Base-by-base conservation (phyloP, 163 green algal species). In the Volvox carteri region DNA sequence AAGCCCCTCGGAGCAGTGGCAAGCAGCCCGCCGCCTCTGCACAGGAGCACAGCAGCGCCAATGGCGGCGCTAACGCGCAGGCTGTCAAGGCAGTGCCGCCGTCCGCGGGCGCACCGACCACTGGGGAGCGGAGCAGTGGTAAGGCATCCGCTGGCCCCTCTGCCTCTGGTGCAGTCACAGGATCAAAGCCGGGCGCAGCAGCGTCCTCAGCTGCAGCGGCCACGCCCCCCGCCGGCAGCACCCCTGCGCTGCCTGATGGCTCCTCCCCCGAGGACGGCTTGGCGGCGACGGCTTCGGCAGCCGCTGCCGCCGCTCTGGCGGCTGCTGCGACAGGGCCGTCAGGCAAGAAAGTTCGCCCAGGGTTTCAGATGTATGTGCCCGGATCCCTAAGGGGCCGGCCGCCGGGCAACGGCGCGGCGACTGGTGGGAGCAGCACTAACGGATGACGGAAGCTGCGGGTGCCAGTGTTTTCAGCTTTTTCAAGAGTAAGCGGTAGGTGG, bases 291-390 rank as follows among this genome's bases (percentile, higher is more conserved):
- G 84, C 70, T 0, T 70, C 68, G 2, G 84, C 84, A 23, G 84
- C 68, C 0, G 84, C 68, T 0, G 70, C 84, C 21, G 84, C 68
- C 3, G 84, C 84, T 5, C 23, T 75, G 25, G 70, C 68, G 9
- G 84, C 68, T 0, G 84, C 84, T 14, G 39, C 68, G 6, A 48
- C 68, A 68, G 50, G 46, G 65, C 81, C 33, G 12, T 42, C 46
- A 12, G 60, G 60, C 58, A 81, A 83, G 25, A 75, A 80, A 68
- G 79, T 92, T 2, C 88, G 88, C 11, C 74, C 81, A 11, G 88
- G 88, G 46, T 92, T 92, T 62, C 80, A 89, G 73, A 81, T 86
- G 74, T 92, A 92, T 23, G 85, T 90, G 46, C 85, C 85, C 5
- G 84, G 84, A 1, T 79, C 85, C n/a, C 75, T 86, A 48, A 60